Conservation (phyloP, 805 yeast genomes). For the Yarrowia keelungensis region DNA sequence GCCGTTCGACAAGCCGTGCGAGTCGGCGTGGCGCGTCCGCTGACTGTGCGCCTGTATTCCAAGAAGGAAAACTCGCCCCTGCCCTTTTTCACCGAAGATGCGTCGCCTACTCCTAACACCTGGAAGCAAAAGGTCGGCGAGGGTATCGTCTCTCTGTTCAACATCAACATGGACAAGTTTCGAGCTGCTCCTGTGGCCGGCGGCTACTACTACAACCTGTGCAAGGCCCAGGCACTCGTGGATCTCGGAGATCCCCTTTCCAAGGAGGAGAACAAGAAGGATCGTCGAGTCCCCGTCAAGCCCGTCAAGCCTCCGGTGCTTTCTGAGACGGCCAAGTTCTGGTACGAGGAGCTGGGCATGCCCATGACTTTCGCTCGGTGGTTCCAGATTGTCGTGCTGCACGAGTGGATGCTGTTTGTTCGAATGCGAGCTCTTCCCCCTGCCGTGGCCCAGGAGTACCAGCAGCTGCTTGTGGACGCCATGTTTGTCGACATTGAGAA, state of each 20-base stretch:
- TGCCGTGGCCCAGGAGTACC: constrained; percentile 85
- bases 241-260: constrained; percentile 33
- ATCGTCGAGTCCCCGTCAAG: constrained; percentile 39
- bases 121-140: constrained; percentile 50
- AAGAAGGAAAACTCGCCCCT: constrained; percentile 17
- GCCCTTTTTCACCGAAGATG: constrained; percentile 30
- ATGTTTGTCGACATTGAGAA: constrained; percentile 88
- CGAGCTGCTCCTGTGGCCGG: constrained; percentile 97
- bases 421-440: constrained; percentile 97
- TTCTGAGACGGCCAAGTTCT: constrained; percentile 77
- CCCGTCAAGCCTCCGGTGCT: constrained; percentile 46
- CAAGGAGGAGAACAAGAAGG: constrained; percentile 38
- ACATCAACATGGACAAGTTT: constrained; percentile 87
- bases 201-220: constrained; percentile 80
- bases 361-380: constrained; percentile 93
- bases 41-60: constrained; percentile 4
- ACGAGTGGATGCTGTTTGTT: constrained; percentile 90
- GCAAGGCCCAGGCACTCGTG: constrained; percentile 66
- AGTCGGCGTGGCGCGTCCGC: constrained; percentile 10
- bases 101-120: constrained; percentile 3
- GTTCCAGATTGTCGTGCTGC: constrained; percentile 91
- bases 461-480: constrained; percentile 88
- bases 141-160: constrained; percentile 55
- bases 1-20: constrained; percentile 31
- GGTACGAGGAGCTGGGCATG: constrained; percentile 80